These are phyloP conservation scores for Adansonia digitata DNA, from an alignment of 345 rosid species.

Conservation along the genomic window DNA sequence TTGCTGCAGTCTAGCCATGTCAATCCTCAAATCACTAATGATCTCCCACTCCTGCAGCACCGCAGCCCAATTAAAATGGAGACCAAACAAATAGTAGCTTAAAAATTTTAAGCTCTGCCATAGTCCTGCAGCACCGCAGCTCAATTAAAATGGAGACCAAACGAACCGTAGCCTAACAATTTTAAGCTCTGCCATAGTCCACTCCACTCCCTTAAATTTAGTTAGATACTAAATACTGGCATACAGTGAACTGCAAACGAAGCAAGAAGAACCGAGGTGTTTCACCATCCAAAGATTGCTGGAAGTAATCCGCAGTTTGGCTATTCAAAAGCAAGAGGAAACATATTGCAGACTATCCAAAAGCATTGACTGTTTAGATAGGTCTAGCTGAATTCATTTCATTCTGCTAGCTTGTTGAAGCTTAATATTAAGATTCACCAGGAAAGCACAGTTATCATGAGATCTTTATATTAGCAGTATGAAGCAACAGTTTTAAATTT, in stretches of 20 bases:
- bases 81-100: background rate
- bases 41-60: constrained; percentile 74
- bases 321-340: background rate
- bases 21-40: constrained; percentile 73
- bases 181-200: constrained; percentile 36
- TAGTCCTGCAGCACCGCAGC: constrained; percentile 46
- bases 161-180: background rate
- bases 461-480: background rate
- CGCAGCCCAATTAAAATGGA: background rate
- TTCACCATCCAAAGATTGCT: background rate
- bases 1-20: constrained; percentile 89
- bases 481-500: background rate
- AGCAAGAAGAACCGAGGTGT: background rate
- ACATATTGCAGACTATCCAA: background rate
- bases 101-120: background rate
- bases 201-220: no score
- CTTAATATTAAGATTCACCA: background rate
- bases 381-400: background rate
- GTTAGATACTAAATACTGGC: no score
- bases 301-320: background rate
- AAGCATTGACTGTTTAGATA: background rate
- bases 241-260: no score
- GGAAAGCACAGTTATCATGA: background rate
- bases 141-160: background rate
- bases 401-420: background rate